These are phyloP conservation scores for Penicillium rolfsii DNA, from an alignment of 2,329 filamentous ascomycete species.

Conservation along the genomic window DNA sequence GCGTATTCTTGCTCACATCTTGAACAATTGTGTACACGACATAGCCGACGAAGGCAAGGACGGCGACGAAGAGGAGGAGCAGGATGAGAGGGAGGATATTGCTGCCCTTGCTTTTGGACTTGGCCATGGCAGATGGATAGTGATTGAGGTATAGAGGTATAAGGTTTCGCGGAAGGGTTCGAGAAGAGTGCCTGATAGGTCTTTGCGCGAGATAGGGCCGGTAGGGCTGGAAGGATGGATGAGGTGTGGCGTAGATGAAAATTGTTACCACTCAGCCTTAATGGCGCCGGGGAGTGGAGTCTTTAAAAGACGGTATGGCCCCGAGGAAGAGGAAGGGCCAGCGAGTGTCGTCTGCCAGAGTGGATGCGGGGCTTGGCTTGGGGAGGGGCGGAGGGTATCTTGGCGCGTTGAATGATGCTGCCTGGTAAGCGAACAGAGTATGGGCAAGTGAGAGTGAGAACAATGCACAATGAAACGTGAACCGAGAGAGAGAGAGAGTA, in stretches of 20 bases:
- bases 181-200: background rate
- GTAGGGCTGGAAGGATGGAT: background rate
- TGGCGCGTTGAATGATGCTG: slow-evolving; percentile 3
- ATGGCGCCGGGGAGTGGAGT: slow-evolving; percentile 3
- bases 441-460: background rate
- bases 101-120: slow-evolving; percentile 21
- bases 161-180: slow-evolving; percentile 10
- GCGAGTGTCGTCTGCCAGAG: slow-evolving; percentile 2
- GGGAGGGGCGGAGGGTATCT: background rate
- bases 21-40: slow-evolving; percentile 62
- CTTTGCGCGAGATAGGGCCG: background rate
- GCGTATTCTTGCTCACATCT: slow-evolving; percentile 61
- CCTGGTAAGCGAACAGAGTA: background rate
- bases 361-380: background rate
- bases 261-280: background rate
- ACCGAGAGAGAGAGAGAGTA: background rate
- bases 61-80: slow-evolving; percentile 57
- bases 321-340: background rate
- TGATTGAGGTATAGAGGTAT: background rate
- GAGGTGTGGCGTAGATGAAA: background rate
- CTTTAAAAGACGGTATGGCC: background rate
- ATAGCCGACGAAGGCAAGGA: slow-evolving; percentile 58
- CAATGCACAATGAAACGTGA: background rate
- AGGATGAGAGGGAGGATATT: slow-evolving; percentile 60
- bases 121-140: slow-evolving; percentile 22